These are phyloP conservation scores for Penicillium cataractarum DNA, from an alignment of 495 filamentous ascomycete genomes.

Conservation along the genomic window DNA sequence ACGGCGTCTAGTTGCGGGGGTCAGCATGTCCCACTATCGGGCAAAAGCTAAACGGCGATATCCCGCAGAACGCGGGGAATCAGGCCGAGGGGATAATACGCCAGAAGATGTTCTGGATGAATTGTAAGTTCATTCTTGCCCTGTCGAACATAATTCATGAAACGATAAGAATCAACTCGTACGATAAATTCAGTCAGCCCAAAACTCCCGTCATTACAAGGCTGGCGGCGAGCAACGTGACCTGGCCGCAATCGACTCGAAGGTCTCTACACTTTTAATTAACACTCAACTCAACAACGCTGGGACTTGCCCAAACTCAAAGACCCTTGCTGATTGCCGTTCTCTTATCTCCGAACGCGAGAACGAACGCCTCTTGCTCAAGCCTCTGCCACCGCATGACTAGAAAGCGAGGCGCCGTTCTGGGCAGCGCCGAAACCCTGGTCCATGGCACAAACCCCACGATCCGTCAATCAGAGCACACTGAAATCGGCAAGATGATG, in stretches of 20 bases:
- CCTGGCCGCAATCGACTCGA: too few relatives aligned
- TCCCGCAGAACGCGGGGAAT: background rate
- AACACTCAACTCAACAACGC: background rate
- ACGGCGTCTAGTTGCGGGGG: background rate
- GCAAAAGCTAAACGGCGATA: background rate
- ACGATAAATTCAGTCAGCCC: background rate
- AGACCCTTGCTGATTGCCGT: background rate
- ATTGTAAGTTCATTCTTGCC: background rate
- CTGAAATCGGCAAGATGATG: slow-evolving; percentile 2
- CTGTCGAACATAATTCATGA: background rate
- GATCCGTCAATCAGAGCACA: background rate
- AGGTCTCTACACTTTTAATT: too few relatives aligned
- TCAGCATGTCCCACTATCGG: background rate
- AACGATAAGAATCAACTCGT: background rate
- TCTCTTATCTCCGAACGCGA: background rate
- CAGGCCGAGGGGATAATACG: too few relatives aligned
- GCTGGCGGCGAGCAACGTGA: background rate
- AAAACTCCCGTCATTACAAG: background rate
- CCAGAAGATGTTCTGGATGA: background rate
- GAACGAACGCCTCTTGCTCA: background rate
- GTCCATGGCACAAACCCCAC: background rate
- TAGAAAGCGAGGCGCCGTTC: background rate
- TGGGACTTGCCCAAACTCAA: background rate
- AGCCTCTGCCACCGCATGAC: background rate
- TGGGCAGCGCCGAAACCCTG: background rate